Evolutionary conservation across 2,329 filamentous ascomycete species (phyloP).

Genomic region (Saccharata proteae): DNA sequence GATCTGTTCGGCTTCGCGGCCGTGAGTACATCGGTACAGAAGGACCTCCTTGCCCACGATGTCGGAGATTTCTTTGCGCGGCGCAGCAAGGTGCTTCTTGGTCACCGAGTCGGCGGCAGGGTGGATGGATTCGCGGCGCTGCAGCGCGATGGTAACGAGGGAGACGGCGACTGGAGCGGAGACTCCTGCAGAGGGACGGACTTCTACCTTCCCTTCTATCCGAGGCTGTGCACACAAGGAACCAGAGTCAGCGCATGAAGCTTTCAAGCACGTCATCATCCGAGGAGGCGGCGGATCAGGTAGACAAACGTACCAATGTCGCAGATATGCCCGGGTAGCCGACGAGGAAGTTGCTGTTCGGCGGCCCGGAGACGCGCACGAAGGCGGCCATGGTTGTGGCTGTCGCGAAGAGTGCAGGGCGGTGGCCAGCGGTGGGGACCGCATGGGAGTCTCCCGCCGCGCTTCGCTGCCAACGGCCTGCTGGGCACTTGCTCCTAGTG

Average conservation of each 20-base stretch:
- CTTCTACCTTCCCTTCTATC: constrained; percentile 96
- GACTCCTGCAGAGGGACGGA: constrained; percentile 72
- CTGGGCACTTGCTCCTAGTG: not conserved
- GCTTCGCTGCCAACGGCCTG: constrained; percentile 2
- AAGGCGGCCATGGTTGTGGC: constrained; percentile 47
- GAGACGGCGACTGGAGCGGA: constrained; percentile 85
- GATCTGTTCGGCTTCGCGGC: constrained; percentile 76
- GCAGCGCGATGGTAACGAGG: constrained; percentile 85
- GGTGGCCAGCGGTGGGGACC: constrained; percentile 9
- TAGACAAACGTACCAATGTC: constrained; percentile 79
- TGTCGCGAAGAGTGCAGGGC: constrained; percentile 6
- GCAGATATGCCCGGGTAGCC: constrained; percentile 97
- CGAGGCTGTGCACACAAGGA: constrained; percentile 52
- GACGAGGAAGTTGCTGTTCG: constrained; percentile 92
- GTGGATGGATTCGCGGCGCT: constrained; percentile 90
- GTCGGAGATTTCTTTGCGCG: constrained; percentile 80
- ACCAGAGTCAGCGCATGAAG: not conserved
- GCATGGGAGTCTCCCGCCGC: constrained; percentile 9
- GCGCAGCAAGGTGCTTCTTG: constrained; percentile 81
- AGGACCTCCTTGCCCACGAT: constrained; percentile 93
- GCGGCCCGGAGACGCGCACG: constrained; percentile 92
- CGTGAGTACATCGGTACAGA: constrained; percentile 73
- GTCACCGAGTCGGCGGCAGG: constrained; percentile 89
- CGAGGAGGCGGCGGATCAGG: too few species aligned
- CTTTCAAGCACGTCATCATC: too few species aligned